A percentile compares a stretch with the other conserved stretches of the same genome.
Evolutionary conservation across 2,329 filamentous ascomycete genomes (phyloP).

Genomic region (Cladosporium velox): DNA sequence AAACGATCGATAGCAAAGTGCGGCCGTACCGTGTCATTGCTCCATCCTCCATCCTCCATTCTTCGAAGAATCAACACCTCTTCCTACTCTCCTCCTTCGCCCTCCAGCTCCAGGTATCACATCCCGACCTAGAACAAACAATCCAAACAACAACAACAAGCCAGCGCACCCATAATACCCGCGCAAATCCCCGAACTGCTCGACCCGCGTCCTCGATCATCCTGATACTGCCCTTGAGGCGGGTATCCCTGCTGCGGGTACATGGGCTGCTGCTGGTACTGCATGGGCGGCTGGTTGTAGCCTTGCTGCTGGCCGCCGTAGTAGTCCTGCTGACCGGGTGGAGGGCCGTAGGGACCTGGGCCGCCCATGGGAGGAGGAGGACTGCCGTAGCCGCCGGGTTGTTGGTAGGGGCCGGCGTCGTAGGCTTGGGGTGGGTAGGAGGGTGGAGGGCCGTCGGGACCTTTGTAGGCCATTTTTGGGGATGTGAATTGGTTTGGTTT

Average conservation of each 20-base stretch:
- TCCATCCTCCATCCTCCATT: not conserved
- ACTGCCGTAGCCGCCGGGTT: conserved; percentile 22
- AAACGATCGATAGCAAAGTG: not conserved
- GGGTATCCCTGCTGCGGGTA: conserved; percentile 43
- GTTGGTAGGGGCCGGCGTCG: conserved; percentile 18
- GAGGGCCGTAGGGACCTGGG: conserved; percentile 17
- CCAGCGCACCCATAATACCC: conserved; percentile 49
- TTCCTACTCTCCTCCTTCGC: not conserved
- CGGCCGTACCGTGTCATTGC: not conserved
- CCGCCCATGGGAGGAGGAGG: conserved; percentile 23
- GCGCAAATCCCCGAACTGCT: conserved; percentile 46
- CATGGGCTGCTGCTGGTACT: conserved; percentile 42
- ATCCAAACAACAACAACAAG: conserved; percentile 56
- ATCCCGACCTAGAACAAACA: conserved; percentile 38
- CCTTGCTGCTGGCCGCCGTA: conserved; percentile 4
- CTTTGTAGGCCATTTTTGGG: conserved; percentile 17
- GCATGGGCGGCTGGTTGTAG: conserved; percentile 35
- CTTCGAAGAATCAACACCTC: not conserved
- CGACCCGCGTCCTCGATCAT: conserved; percentile 24
- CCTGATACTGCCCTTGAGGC: conserved; percentile 34
- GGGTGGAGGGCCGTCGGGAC: conserved; percentile 9
- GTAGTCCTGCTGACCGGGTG: conserved; percentile 15
- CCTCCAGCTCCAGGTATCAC: not conserved
- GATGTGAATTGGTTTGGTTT: not conserved
- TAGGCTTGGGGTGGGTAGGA: conserved; percentile 23